Evolutionary conservation across 805 yeast species (phyloP), one percentile per base, ranked within the genome.

Genomic region (Cyberlindnera xylosilytica): DNA sequence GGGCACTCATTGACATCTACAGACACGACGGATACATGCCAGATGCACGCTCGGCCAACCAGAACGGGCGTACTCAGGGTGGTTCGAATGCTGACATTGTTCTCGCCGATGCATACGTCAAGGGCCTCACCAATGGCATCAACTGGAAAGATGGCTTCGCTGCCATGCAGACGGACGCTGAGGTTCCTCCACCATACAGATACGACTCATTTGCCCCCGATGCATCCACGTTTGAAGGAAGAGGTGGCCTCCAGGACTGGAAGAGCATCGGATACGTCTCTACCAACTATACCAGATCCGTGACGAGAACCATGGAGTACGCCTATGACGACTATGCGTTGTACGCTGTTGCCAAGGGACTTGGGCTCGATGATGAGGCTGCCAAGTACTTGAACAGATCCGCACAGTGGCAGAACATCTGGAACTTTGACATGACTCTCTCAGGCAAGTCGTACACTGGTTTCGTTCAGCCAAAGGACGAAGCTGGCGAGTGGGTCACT

Each of bases 221-320:
- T 41, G 58, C 64, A 8, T 53, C 60, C 8, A 59, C 56, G 16
- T 53, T 53, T 30, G 58, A 61, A 26, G 70, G 70, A 7, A 50
- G 70, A 35, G 68, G 68, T 13, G 69, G 66, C 1, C 49, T 65
- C 17, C 50, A 58, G 2, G 68, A 63, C 35, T 66, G 69, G 69
- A 46, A 58, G 4, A 22, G 53, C 22, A 54, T 55, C 23, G 68
- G 68, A 1, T 65, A 56, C 36, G 47, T 66, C 15, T 60, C 69
- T 1, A 46, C 64, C 24, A 55, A 58, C 37, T 60, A 52, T 30
- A 60, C 66, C 3, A 50, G 70, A 24, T 56, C 63, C 8, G 60
- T 63, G 7, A 58, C 66, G 3, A 56, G 69, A 48, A 64, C 69
- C 0, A 56, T 66, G 52, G 70, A 66, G 39, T 66, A 64, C 47